These are phyloP conservation scores for Epichloe sylvatica DNA, from an alignment of 2,329 filamentous ascomycete genomes.

Conservation along the genomic window DNA sequence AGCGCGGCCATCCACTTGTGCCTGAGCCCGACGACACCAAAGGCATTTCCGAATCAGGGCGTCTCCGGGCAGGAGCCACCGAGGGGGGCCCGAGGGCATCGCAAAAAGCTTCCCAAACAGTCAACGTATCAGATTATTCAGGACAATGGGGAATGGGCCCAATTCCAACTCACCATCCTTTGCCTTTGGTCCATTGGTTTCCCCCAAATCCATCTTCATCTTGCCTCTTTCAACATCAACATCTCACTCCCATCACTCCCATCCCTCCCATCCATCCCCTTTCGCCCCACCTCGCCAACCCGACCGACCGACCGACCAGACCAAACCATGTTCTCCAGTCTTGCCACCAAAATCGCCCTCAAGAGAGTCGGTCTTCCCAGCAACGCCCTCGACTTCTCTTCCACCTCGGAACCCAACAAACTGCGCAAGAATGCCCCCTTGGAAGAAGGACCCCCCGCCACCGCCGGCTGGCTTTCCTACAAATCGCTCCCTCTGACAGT, in stretches of 20 bases:
- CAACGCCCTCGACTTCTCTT: constrained; percentile 30
- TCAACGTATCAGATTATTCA: not conserved
- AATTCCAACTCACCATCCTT: too few species aligned
- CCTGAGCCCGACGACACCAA: too few species aligned
- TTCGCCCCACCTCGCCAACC: not conserved
- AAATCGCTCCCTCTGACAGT: constrained; percentile 37
- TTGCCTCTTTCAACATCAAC: not conserved
- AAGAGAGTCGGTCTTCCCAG: constrained; percentile 41
- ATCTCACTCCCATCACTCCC: not conserved
- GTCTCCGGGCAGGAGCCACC: not conserved
- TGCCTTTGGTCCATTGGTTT: too few species aligned
- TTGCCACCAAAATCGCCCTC: constrained; percentile 44
- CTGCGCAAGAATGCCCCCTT: constrained; percentile 18
- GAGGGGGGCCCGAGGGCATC: too few species aligned
- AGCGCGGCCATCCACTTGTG: too few species aligned
- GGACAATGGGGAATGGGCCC: not conserved
- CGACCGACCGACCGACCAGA: not conserved
- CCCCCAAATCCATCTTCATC: too few species aligned
- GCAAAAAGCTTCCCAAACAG: not conserved
- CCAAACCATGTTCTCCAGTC: constrained; percentile 36
- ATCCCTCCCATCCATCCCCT: too few species aligned
- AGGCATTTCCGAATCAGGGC: not conserved
- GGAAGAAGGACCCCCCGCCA: constrained; percentile 15
- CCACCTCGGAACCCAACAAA: constrained; percentile 18
- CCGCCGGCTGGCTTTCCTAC: constrained; percentile 35